Evolutionary conservation across 768 basidiomycete species (phyloP).

Genomic region (Tricholoma matsutake): DNA sequence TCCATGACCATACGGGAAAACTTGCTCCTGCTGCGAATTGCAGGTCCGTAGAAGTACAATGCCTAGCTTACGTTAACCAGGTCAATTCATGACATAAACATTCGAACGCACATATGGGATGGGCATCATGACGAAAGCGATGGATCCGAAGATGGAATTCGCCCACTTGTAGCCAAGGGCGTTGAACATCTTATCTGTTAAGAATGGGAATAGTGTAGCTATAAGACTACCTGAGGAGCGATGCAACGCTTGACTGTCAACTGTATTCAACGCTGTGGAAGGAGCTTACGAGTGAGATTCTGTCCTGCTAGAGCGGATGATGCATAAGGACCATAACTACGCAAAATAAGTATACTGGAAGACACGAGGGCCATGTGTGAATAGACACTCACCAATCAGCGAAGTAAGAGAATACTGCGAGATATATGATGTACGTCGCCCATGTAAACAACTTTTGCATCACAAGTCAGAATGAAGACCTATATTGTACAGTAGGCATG

Average conservation of each 20-base stretch:
- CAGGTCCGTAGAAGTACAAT: conserved; percentile 41
- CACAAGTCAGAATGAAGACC: conserved; percentile 5
- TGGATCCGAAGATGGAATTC: conserved; percentile 50
- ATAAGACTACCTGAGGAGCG: conserved; percentile 44
- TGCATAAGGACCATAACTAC: conserved; percentile 57
- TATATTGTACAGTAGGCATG: neutral
- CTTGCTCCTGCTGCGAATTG: conserved; percentile 37
- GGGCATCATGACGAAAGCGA: conserved; percentile 51
- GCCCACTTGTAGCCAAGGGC: conserved; percentile 58
- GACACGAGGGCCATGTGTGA: neutral
- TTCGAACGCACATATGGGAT: conserved; percentile 51
- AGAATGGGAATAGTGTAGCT: conserved; percentile 57
- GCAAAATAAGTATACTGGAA: neutral
- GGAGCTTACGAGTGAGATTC: conserved; percentile 49
- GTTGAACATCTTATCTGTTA: conserved; percentile 57
- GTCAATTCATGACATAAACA: neutral
- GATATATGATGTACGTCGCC: conserved; percentile 54
- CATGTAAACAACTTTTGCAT: conserved; percentile 44
- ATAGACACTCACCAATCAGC: conserved; percentile 52
- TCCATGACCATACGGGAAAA: conserved; percentile 40
- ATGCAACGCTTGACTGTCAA: neutral
- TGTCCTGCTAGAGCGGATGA: conserved; percentile 70
- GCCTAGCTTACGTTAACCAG: conserved; percentile 21
- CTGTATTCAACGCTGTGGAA: neutral
- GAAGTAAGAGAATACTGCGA: conserved; percentile 58